These are phyloP conservation scores for Mycena crocata DNA, from an alignment of 768 basidiomycete species.

Conservation along the genomic window DNA sequence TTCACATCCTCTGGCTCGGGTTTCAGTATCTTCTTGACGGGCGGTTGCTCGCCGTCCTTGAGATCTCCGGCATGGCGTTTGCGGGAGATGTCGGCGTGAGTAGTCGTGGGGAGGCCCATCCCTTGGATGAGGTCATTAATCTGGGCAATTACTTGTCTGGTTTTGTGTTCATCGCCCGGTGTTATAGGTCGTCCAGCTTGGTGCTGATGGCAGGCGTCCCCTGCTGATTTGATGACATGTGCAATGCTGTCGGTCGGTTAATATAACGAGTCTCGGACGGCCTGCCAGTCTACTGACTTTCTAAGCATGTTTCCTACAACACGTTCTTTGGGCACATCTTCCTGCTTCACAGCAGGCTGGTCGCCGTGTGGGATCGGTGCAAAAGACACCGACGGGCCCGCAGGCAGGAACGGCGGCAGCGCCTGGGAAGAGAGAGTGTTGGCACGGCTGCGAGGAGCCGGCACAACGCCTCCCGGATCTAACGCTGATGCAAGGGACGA, in stretches of 20 bases:
- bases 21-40: conserved; percentile 31
- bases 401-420: conserved; percentile 29
- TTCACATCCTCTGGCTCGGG: conserved; percentile 34
- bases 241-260: conserved; percentile 61
- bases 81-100: conserved; percentile 23
- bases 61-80: conserved; percentile 34
- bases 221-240: conserved; percentile 69
- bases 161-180: conserved; percentile 34
- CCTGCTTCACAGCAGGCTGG: conserved; percentile 33
- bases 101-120: conserved; percentile 32
- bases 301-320: conserved; percentile 62
- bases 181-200: conserved; percentile 34
- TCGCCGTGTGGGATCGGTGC: not conserved
- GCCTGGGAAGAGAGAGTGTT: conserved; percentile 44
- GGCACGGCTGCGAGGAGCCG: conserved; percentile 50
- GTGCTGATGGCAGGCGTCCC: conserved; percentile 53
- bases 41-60: conserved; percentile 29
- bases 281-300: conserved; percentile 55
- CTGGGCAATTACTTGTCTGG: conserved; percentile 30
- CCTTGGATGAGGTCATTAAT: conserved; percentile 30
- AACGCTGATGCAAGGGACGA: conserved; percentile 61
- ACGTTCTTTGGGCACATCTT: conserved; percentile 42
- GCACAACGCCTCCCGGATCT: conserved; percentile 47
- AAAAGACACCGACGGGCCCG: conserved; percentile 40
- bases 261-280: conserved; percentile 21